Conservation (phyloP, 2,329 filamentous ascomycete species). For the Sporothrix brunneoviolacea region DNA sequence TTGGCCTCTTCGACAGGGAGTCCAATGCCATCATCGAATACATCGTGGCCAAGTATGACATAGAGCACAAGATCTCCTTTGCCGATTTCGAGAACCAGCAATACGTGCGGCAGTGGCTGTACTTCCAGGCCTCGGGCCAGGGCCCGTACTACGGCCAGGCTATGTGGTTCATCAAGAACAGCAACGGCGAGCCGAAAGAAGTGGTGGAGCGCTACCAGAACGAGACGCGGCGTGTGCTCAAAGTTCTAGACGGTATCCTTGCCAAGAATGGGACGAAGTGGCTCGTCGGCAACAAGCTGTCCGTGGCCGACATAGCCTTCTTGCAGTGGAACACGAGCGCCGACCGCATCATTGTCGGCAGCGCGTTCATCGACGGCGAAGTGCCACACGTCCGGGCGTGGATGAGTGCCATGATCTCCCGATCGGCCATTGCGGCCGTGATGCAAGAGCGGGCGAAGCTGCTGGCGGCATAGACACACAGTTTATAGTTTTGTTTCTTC, state of each 20-base stretch:
- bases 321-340: conserved; percentile 3
- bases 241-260: not conserved
- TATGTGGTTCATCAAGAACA: conserved; percentile 19
- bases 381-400: not conserved
- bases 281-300: not conserved
- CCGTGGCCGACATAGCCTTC: not conserved
- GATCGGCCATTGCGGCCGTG: not conserved
- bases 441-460: not conserved
- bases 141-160: conserved; percentile 37
- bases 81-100: conserved; percentile 27
- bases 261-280: not conserved
- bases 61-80: conserved; percentile 34
- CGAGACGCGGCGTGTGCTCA: conserved; percentile 3
- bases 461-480: not conserved
- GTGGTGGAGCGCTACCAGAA: conserved; percentile 2
- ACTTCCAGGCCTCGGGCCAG: conserved; percentile 37
- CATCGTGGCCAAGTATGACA: conserved; percentile 39
- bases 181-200: not conserved
- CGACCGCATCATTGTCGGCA: conserved; percentile 1
- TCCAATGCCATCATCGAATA: conserved; percentile 45
- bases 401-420: not conserved
- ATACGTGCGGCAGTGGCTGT: conserved; percentile 35
- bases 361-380: not conserved
- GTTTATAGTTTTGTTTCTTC: too few species aligned
- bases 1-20: too few species aligned